phyloP scores from a whole-genome alignment of 345 rosid species.

The Populus davidiana region DNA sequence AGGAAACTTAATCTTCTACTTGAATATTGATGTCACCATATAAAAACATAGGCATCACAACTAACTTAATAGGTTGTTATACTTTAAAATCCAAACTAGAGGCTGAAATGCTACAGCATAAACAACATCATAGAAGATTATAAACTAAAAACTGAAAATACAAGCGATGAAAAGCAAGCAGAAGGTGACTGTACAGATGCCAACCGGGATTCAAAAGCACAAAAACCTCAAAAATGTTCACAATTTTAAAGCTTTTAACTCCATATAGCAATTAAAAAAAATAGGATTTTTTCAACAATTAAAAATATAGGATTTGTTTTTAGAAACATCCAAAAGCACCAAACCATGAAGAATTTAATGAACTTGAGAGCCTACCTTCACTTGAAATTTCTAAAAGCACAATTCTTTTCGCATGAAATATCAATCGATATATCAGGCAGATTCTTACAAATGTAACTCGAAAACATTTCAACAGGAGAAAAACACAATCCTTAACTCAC shows the following conservation, averaged over 20 bases:
- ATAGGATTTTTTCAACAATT: too few species aligned
- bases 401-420: too few species aligned
- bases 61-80: not conserved
- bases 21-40: not conserved
- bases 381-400: too few species aligned
- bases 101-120: not conserved
- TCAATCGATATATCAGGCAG: too few species aligned
- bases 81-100: not conserved
- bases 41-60: not conserved
- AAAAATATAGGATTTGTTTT: too few species aligned
- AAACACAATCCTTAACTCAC: not conserved
- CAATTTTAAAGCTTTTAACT: not conserved
- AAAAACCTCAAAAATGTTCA: not conserved
- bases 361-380: too few species aligned
- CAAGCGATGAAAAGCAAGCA: not conserved
- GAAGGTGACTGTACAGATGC: not conserved
- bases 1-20: not conserved
- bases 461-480: too few species aligned
- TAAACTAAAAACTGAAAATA: not conserved
- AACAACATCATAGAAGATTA: not conserved
- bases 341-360: not conserved
- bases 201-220: not conserved
- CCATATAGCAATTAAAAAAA: too few species aligned
- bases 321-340: not conserved
- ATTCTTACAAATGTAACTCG: too few species aligned